A percentile compares a stretch with the other conserved stretches of the same genome.
Conservation (phyloP, 768 basidiomycete genomes). For the Naganishia onofrii region DNA sequence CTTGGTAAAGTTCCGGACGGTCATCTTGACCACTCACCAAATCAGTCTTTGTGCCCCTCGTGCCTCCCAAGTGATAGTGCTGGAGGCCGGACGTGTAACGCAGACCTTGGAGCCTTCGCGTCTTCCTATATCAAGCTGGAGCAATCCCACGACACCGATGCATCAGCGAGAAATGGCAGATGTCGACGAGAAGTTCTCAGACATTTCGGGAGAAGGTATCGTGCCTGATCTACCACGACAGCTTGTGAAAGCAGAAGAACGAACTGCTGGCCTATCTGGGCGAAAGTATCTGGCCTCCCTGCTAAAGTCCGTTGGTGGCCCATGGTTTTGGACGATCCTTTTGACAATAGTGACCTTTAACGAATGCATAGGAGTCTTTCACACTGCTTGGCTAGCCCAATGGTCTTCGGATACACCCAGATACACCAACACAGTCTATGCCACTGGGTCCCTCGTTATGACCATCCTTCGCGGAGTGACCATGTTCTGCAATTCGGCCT, state of each 20-base stretch:
- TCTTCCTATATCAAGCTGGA: neutral
- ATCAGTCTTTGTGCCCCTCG: slow-evolving; percentile 42
- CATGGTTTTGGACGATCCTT: neutral
- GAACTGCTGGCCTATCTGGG: neutral
- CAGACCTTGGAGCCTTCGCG: neutral
- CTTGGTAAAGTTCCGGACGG: slow-evolving; percentile 39
- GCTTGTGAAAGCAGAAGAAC: slow-evolving; percentile 9
- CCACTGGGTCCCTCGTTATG: neutral
- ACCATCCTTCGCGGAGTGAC: neutral
- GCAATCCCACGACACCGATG: too few relatives aligned
- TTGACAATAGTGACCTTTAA: neutral
- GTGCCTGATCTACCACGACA: neutral
- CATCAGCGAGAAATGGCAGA: neutral
- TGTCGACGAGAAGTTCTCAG: neutral
- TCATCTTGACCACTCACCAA: slow-evolving; percentile 50
- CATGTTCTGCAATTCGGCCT: neutral
- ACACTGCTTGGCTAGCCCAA: slow-evolving; percentile 14
- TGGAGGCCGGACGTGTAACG: slow-evolving; percentile 3
- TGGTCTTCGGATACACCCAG: neutral
- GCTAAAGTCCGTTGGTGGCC: neutral
- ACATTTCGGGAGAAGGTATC: too few relatives aligned
- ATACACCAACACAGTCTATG: slow-evolving; percentile 12
- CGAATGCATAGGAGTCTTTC: neutral
- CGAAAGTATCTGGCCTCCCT: neutral
- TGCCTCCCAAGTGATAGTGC: slow-evolving; percentile 38